These are phyloP conservation scores for Serendipita sp. DNA, from an alignment of 768 basidiomycete genomes.

Conservation along the genomic window DNA sequence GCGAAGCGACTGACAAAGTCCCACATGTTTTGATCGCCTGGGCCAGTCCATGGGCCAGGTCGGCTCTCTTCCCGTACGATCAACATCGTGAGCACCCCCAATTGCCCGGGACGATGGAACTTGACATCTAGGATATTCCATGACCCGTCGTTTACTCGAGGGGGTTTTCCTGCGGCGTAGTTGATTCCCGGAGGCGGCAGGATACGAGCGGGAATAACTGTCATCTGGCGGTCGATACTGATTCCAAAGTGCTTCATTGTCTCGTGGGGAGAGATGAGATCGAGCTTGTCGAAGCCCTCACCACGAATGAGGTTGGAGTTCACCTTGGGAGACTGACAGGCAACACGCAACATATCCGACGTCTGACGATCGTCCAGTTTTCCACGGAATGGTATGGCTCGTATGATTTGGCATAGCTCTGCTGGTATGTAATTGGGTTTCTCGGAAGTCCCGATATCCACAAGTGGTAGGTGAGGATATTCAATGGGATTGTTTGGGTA, in stretches of 20 bases:
- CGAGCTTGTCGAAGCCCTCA: slow-evolving; percentile 42
- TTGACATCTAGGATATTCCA: slow-evolving; percentile 63
- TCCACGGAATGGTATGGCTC: slow-evolving; percentile 30
- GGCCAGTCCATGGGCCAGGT: slow-evolving; percentile 38
- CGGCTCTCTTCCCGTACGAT: slow-evolving; percentile 33
- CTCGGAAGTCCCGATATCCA: slow-evolving; percentile 37
- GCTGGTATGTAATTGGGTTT: slow-evolving; percentile 39
- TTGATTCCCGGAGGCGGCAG: slow-evolving; percentile 41
- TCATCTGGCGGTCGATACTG: slow-evolving; percentile 39
- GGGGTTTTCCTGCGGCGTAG: slow-evolving; percentile 27
- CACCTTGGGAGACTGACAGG: slow-evolving; percentile 43
- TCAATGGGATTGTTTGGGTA: slow-evolving; percentile 35
- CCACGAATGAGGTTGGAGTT: slow-evolving; percentile 45
- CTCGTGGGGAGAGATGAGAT: slow-evolving; percentile 18
- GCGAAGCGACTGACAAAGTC: slow-evolving; percentile 35
- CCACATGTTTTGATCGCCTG: slow-evolving; percentile 38
- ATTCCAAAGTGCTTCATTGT: slow-evolving; percentile 44
- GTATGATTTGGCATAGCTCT: slow-evolving; percentile 52
- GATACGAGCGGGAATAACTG: slow-evolving; percentile 46
- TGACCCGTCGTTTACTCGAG: slow-evolving; percentile 32
- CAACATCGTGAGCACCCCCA: slow-evolving; percentile 54
- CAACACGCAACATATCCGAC: slow-evolving; percentile 49
- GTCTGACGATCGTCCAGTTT: slow-evolving; percentile 41
- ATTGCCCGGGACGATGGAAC: slow-evolving; percentile 39
- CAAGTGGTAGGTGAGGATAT: slow-evolving; percentile 34